A percentile compares a stretch with the other conserved stretches of the same genome.
phyloP scores from a whole-genome alignment of 2,329 filamentous ascomycete species.

The Microdochium bolleyi region DNA sequence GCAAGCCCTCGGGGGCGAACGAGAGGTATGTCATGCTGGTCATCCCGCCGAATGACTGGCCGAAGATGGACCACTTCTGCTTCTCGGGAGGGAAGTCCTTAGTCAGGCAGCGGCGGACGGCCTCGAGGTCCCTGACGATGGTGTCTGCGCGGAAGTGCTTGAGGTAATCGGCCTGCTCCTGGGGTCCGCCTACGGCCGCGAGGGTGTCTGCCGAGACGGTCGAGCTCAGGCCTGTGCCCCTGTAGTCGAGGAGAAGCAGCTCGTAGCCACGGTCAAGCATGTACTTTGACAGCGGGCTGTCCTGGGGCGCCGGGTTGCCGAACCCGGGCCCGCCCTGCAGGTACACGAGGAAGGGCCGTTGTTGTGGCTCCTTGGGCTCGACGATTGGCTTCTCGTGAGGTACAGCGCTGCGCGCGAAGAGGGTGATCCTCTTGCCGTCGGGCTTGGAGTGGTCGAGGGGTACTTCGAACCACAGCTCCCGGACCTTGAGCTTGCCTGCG shows the following conservation, averaged over 20 bases:
- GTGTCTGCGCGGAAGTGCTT: slow-evolving; percentile 82
- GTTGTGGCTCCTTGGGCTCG: slow-evolving; percentile 24
- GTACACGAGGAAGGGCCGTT: slow-evolving; percentile 58
- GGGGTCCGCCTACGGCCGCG: slow-evolving; percentile 50
- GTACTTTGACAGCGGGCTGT: slow-evolving; percentile 60
- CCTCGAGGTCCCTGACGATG: slow-evolving; percentile 84
- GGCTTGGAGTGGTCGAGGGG: slow-evolving; percentile 69
- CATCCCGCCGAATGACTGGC: slow-evolving; percentile 90
- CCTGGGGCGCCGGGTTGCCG: slow-evolving; percentile 67
- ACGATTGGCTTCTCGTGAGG: slow-evolving; percentile 57
- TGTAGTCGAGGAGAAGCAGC: slow-evolving; percentile 79
- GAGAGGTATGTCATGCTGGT: slow-evolving; percentile 78
- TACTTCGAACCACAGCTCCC: slow-evolving; percentile 81
- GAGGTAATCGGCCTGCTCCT: slow-evolving; percentile 71
- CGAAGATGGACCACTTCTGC: slow-evolving; percentile 77
- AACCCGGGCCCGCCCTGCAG: slow-evolving; percentile 83
- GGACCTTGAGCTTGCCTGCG: slow-evolving; percentile 64
- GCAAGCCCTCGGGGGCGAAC: slow-evolving; percentile 66
- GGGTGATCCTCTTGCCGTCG: slow-evolving; percentile 50
- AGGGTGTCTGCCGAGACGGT: slow-evolving; percentile 71
- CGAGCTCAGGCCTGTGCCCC: slow-evolving; percentile 79
- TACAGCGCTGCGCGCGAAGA: slow-evolving; percentile 71
- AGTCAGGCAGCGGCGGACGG: slow-evolving; percentile 69
- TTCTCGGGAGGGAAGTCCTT: slow-evolving; percentile 59
- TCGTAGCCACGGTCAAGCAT: slow-evolving; percentile 78